These are phyloP conservation scores for Myriosclerotinia scirpicola DNA, from an alignment of 2,329 filamentous ascomycete genomes.

Conservation along the genomic window DNA sequence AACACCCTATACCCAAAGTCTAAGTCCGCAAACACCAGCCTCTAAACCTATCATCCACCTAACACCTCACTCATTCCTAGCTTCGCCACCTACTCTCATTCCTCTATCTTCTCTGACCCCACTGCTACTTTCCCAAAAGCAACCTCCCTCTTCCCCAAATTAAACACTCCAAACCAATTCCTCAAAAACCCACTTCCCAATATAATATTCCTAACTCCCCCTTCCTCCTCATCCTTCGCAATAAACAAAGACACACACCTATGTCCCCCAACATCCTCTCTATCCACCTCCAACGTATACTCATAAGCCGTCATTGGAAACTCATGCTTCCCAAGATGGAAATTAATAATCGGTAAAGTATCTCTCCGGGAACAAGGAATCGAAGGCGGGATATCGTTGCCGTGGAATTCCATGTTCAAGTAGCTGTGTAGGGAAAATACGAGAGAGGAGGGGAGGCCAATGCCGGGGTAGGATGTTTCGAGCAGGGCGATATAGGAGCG, in stretches of 20 bases:
- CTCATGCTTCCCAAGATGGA: conserved; percentile 4
- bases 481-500: conserved; percentile 5
- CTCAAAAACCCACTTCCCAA: conserved; percentile 27
- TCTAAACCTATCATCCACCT: neutral
- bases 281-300: conserved; percentile 25
- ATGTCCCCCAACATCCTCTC: conserved; percentile 16
- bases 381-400: neutral
- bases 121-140: conserved; percentile 20
- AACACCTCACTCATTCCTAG: neutral
- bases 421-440: conserved; percentile 10
- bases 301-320: conserved; percentile 20
- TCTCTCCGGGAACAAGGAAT: conserved; percentile 7
- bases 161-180: conserved; percentile 24
- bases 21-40: neutral
- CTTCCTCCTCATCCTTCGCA: conserved; percentile 8
- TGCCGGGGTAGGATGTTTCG: conserved; percentile 10
- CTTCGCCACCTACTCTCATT: too few species aligned
- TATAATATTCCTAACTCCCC: conserved; percentile 16
- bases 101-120: neutral
- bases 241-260: conserved; percentile 27
- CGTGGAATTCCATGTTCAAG: neutral
- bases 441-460: conserved; percentile 5
- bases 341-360: neutral
- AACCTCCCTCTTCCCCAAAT: conserved; percentile 24
- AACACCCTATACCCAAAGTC: neutral